phyloP scores from a whole-genome alignment of 1,284 basidiomycete genomes.

The Mrakiaceae sp. region DNA sequence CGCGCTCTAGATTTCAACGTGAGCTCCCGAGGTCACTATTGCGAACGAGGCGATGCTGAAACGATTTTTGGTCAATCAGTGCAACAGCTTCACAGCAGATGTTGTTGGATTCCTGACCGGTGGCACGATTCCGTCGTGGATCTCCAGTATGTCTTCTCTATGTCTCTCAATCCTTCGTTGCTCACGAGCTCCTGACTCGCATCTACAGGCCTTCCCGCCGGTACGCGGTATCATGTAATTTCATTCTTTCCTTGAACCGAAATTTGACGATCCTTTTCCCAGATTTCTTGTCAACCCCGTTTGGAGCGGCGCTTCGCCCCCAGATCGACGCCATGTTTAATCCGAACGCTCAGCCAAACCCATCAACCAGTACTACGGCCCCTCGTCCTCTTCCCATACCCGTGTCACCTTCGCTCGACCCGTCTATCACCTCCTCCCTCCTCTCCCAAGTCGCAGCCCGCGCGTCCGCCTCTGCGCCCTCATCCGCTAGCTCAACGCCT shows the following conservation, averaged over 20 bases:
- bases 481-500: conserved; percentile 24
- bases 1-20: conserved; percentile 51
- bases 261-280: conserved; percentile 44
- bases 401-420: conserved; percentile 34
- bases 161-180: background rate
- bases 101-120: conserved; percentile 73
- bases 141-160: conserved; percentile 38
- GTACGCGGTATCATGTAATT: background rate
- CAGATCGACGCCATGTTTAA: conserved; percentile 80
- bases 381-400: conserved; percentile 15
- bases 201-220: background rate
- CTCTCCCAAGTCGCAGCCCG: conserved; percentile 52
- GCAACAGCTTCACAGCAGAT: conserved; percentile 84
- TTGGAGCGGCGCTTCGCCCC: conserved; percentile 72
- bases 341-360: conserved; percentile 16
- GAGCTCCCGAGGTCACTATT: background rate
- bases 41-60: background rate
- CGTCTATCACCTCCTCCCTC: conserved; percentile 46
- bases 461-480: conserved; percentile 33
- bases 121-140: conserved; percentile 60
- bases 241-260: too few relatives aligned
- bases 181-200: background rate
- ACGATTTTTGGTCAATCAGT: conserved; percentile 31
- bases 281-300: conserved; percentile 81
- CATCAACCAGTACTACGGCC: conserved; percentile 6